These are phyloP conservation scores for Vaccinium vitisidaea DNA, from an alignment of 148 eudicot species.

Conservation along the genomic window DNA sequence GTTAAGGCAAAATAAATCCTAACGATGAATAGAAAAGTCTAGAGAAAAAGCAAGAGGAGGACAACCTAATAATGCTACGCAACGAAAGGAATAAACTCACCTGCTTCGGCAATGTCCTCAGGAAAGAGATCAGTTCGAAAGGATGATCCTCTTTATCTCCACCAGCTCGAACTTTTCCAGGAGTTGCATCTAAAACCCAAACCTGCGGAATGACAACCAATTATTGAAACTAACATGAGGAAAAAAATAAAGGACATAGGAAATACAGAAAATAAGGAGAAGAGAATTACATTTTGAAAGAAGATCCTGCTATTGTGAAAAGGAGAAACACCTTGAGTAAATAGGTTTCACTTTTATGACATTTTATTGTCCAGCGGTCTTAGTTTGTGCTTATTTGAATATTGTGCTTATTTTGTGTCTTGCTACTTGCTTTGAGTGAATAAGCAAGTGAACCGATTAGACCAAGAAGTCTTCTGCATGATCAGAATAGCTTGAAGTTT, in stretches of 20 bases:
- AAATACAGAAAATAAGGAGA: not conserved
- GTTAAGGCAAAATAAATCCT: not conserved
- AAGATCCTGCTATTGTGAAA: not conserved
- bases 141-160: slow-evolving; percentile 89
- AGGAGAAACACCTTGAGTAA: not conserved
- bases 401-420: not conserved
- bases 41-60: not conserved
- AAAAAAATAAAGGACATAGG: not conserved
- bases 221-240: not conserved
- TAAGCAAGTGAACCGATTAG: not conserved
- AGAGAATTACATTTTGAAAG: not conserved
- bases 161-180: slow-evolving; percentile 89
- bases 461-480: not conserved
- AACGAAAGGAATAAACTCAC: slow-evolving; percentile 32
- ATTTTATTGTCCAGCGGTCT: not conserved
- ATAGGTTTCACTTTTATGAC: not conserved
- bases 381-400: not conserved
- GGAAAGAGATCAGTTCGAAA: slow-evolving; percentile 67
- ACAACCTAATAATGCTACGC: not conserved
- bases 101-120: slow-evolving; percentile 66
- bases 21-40: not conserved
- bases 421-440: not conserved
- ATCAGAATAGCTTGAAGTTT: not conserved
- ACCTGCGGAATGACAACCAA: slow-evolving; percentile 38
- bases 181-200: slow-evolving; percentile 94